Evolutionary conservation across 2,329 filamentous ascomycete species (phyloP).

Genomic region (Stagonosporopsis chrysanthemi): DNA sequence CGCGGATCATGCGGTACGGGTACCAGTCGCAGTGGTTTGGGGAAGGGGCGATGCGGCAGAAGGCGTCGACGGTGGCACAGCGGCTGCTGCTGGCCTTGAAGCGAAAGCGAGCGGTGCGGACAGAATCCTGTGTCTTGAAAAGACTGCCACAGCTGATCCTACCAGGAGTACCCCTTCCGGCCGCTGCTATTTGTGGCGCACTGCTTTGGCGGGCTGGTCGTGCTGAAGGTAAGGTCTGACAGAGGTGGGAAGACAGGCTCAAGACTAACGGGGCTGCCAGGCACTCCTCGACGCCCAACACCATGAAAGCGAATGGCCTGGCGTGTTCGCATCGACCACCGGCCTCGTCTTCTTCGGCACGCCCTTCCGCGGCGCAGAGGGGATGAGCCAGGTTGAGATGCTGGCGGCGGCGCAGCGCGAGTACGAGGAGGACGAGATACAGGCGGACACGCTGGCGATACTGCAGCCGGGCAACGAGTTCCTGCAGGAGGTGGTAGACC

Average conservation of each 20-base stretch:
- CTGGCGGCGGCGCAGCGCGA: constrained; percentile 31
- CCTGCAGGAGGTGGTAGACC: no score
- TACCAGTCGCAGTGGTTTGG: constrained; percentile 40
- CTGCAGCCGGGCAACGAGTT: no score
- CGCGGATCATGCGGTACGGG: constrained; percentile 40
- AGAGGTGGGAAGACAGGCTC: not conserved
- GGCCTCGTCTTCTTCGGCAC: constrained; percentile 25
- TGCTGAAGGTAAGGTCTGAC: not conserved
- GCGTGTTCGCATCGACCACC: not conserved
- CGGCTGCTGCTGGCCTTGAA: constrained; percentile 29
- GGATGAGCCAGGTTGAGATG: constrained; percentile 36
- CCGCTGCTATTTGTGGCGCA: not conserved
- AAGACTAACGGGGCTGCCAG: not conserved
- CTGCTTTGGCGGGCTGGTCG: not conserved
- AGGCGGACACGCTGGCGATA: no score
- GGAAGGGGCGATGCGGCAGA: constrained; percentile 30
- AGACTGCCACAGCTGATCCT: no score
- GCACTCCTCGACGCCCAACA: not conserved
- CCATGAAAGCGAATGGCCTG: not conserved
- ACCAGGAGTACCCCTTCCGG: not conserved
- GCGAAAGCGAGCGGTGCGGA: no score
- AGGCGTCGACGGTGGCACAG: constrained; percentile 26
- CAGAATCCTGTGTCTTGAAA: not conserved
- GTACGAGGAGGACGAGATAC: constrained; percentile 27
- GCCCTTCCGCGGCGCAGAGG: constrained; percentile 35